Evolutionary conservation across 129 eudicot genomes (phyloP).

Genomic region (Flaveria trinervia): DNA sequence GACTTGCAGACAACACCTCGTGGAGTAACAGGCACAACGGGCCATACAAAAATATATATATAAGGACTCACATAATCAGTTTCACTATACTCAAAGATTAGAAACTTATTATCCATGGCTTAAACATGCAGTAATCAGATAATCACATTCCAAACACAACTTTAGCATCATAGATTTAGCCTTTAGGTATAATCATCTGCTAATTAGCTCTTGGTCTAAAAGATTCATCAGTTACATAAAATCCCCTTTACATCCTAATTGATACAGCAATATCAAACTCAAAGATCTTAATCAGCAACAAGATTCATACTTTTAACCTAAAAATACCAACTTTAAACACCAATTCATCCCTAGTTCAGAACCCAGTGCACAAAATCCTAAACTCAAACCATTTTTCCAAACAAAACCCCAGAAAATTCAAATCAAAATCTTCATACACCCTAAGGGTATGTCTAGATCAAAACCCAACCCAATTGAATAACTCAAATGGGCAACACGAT

Average conservation of each 20-base stretch:
- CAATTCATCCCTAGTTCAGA: not conserved
- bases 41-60: not conserved
- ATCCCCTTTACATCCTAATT: not conserved
- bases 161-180: not conserved
- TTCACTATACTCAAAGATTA: not conserved
- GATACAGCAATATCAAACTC: no score
- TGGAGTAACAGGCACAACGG: not conserved
- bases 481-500: not conserved
- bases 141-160: not conserved
- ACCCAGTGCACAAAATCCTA: not conserved
- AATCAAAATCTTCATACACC: not conserved
- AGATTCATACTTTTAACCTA: not conserved
- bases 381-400: not conserved
- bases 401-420: not conserved
- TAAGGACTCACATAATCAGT: not conserved
- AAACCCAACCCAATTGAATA: not conserved
- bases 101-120: not conserved
- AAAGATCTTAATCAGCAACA: not conserved
- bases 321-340: constrained; percentile 10
- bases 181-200: not conserved
- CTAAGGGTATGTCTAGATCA: not conserved
- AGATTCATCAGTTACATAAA: not conserved
- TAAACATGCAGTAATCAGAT: not conserved
- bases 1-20: no score
- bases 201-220: not conserved